Base-by-base conservation (phyloP, 176 grass and related monocot genomes). In the Triticum dicoccoides region DNA sequence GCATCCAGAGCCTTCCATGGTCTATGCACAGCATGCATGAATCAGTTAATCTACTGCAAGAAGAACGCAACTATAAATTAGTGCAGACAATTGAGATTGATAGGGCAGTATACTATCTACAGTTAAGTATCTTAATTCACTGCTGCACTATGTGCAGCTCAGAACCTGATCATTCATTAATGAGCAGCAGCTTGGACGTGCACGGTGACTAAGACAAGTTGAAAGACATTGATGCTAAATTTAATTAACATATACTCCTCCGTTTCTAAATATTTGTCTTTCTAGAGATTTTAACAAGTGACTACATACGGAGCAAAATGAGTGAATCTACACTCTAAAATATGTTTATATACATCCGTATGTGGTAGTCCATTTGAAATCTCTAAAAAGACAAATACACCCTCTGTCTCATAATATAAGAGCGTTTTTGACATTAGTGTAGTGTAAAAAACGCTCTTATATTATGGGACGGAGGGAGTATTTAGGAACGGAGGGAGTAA, bases 1-100 rank as follows among this genome's bases (percentile, higher is more conserved):
- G 74, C 85, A 80, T 91, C 75, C 61, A 51, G 59, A 20, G 61
- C 68, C 2, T 3, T 73, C 59, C 67, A 42, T 41, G 61, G 24
- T 47, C 15, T 78, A 33, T 69, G 5, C 32, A 45, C 17, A 52
- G 79, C 37, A 62, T 72, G 52, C 79, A 42, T 65, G n/a, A 77
- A 72, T 24, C 10, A 41, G 32, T 67, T 34, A 61, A 23, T 47
- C 32, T 54, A 25, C 3, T 83, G 56, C 23, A 79, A 90, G 65
- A 83, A 83, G 30, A 82, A 64, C 6, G 65, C 14, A 34, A 7
- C 20, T 33, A 21, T 65, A 1, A 4, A 37, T 72, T 52, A 69
- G 39, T 51, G 8, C 15, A 73, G 56, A n/a, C 29, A 56, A 65
- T 84, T 80, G 76, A 54, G 35, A 37, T 75, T 77, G 61, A 38